Base-by-base conservation (phyloP, 176 grass and related monocot species). In the Hsuehochloa calcarea region DNA sequence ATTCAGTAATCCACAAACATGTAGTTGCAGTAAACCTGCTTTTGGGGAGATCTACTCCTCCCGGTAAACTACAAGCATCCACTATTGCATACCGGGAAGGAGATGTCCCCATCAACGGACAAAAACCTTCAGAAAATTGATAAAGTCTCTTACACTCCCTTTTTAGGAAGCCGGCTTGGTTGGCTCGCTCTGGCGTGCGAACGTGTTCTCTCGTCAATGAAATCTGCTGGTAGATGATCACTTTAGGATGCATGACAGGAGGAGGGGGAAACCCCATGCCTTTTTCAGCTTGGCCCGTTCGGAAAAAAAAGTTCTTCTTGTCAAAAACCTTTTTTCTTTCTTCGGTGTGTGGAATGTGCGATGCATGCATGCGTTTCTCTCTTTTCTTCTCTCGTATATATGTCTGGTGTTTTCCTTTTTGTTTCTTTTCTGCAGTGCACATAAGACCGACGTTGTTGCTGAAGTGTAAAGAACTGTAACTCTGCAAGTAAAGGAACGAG, bases 111-210 rank as follows among this genome's bases (percentile, higher is more conserved):
- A 65, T 82, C 72, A 66, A 55, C 13, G 72, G 56, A 58, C 72
- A 56, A 26, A 90, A 82, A 38, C 84, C 78, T 49, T 45, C 41
- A 70, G 71, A 58, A 82, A 55, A 65, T 71, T 31, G 88, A 86
- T 56, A 72, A 35, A 78, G 78, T 82, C 56, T 78, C 65, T 37
- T 38, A 35, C 61, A 16, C 31, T 10, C 38, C n/a, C 8, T 45
- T 72, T 74, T 34, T 39, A 58, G 45, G 68, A 77, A 77, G 31
- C 10, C 65, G 44, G 72, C 15, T 16, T 7, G 22, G 13, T 1
- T 23, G 55, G 6, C 46, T 50, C 59, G 45, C 70, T 35, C 31
- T 68, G 29, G 31, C 72, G 43, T 45, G 63, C 6, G 72, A 64
- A 46, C 55, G 80, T 78, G 64, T 47, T 65, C 83, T 55, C 84